These are phyloP conservation scores for Taphrina confusa DNA, from an alignment of 1,139 yeast species.

Conservation along the genomic window DNA sequence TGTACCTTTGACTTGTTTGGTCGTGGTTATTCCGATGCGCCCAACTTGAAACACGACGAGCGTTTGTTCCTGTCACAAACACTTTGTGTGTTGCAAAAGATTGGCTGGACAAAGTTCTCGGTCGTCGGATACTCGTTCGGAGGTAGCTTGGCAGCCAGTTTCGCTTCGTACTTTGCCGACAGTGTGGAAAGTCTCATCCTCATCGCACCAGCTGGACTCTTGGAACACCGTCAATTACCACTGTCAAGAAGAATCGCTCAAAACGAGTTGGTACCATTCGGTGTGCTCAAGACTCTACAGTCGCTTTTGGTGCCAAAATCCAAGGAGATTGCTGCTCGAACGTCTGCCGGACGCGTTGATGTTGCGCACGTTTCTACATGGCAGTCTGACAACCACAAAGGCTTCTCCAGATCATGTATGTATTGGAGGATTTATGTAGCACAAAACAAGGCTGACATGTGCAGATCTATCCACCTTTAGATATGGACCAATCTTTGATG, in stretches of 20 bases:
- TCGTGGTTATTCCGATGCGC: constrained; percentile 31
- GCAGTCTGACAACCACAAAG: constrained; percentile 23
- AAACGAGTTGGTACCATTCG: constrained; percentile 9
- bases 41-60: constrained; percentile 22
- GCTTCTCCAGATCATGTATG: constrained; percentile 24
- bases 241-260: constrained; percentile 8
- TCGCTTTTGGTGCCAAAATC: constrained; percentile 9
- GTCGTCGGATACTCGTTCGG: constrained; percentile 31
- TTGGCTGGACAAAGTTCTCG: constrained; percentile 20
- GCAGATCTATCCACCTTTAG: constrained; percentile 25
- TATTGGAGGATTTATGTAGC: neutral
- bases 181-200: constrained; percentile 16
- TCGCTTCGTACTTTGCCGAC: constrained; percentile 25
- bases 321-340: constrained; percentile 14
- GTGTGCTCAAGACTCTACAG: constrained; percentile 3
- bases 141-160: constrained; percentile 25
- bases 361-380: constrained; percentile 1
- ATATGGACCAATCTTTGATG: constrained; percentile 28
- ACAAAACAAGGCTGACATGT: neutral
- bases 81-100: constrained; percentile 18
- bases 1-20: constrained; percentile 29
- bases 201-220: constrained; percentile 34
- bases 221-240: neutral
- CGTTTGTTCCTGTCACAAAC: constrained; percentile 11
- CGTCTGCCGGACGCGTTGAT: constrained; percentile 12